phyloP scores from a whole-genome alignment of 495 filamentous ascomycete species.

The Sabuloglossum arenarium region DNA sequence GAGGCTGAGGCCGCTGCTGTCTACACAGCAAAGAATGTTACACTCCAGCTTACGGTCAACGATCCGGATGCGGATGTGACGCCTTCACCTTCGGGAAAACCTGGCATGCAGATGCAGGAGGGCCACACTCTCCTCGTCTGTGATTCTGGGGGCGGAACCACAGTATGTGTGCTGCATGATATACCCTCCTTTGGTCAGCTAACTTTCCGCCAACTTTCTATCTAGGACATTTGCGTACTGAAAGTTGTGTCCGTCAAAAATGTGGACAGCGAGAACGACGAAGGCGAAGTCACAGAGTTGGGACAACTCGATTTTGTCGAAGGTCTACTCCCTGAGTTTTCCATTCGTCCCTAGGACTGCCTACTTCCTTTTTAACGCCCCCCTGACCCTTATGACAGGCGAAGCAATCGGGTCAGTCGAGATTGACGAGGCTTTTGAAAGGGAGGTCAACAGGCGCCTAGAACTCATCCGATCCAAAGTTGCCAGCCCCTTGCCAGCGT shows the following conservation, averaged over 20 bases:
- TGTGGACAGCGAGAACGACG: too few relatives aligned
- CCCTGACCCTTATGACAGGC: background rate
- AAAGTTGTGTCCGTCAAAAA: background rate
- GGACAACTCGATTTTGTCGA: background rate
- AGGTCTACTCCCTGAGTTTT: background rate
- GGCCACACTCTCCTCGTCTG: slow-evolving; percentile 23
- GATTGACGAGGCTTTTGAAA: background rate
- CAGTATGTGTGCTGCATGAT: slow-evolving; percentile 18
- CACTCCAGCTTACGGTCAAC: background rate
- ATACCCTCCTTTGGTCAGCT: background rate
- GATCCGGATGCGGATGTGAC: too few relatives aligned
- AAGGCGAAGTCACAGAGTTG: background rate
- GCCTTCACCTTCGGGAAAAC: slow-evolving; percentile 14
- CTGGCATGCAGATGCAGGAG: slow-evolving; percentile 5
- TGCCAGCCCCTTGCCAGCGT: background rate
- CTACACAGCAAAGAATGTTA: slow-evolving; percentile 11
- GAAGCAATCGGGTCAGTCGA: background rate
- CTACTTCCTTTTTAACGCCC: too few relatives aligned
- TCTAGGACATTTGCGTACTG: background rate
- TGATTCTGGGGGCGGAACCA: slow-evolving; percentile 25
- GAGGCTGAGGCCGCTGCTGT: slow-evolving; percentile 23
- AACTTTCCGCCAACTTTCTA: background rate
- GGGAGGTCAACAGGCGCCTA: background rate
- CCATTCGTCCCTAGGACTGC: background rate
- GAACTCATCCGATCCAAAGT: background rate